Base-by-base conservation (phyloP, 768 basidiomycete genomes). In the Suillus fuscotomentosus region DNA sequence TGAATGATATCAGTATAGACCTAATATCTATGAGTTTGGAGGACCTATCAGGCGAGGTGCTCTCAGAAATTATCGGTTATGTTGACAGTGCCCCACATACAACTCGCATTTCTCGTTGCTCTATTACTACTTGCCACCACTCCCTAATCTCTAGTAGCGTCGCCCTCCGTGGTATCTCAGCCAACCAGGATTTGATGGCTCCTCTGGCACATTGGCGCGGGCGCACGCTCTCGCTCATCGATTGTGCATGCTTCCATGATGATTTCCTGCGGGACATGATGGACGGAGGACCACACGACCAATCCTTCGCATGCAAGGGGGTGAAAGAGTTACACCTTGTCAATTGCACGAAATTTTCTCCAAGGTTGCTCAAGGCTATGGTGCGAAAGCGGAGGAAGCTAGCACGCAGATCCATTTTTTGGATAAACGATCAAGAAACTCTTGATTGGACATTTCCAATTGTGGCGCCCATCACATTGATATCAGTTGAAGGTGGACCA, bases 381-480 rank as follows among this genome's bases (percentile, higher is more conserved):
- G 50, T 62, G 24, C 27, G 27, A 34, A 57, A 6, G 54, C 54
- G 54, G 10, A 56, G 38, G 17, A n/a, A 27, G n/a, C 9, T 62
- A 39, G 50, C 54, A 42, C 50, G 54, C n/a, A 50, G 48, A 38
- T 39, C 34, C n/a, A 5, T 42, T 27, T 62, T 56, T 14, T 41
- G 61, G 61, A 36, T 38, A 20, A 8, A n/a, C 41, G 38, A 45
- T 34, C 31, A 22, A 39, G 24, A 36, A 39, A 24, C 24, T 8
- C 45, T 38, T 9, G 11, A 38, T 22, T 56, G 34, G 55, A 39
- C 55, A 38, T 63, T 63, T 47, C 59, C 59, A 20, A n/a, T 27
- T 7, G 60, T 64, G 31, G 45, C 63, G 8, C 63, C 63, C 15
- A 43, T 64, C 38, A 60, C 59, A 39, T 43, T 47, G n/a, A 36